Evolutionary conservation across 192 early-diverging fungal genomes (phyloP), one percentile per base, ranked within the genome.

Genomic region (Diversispora eburnea): DNA sequence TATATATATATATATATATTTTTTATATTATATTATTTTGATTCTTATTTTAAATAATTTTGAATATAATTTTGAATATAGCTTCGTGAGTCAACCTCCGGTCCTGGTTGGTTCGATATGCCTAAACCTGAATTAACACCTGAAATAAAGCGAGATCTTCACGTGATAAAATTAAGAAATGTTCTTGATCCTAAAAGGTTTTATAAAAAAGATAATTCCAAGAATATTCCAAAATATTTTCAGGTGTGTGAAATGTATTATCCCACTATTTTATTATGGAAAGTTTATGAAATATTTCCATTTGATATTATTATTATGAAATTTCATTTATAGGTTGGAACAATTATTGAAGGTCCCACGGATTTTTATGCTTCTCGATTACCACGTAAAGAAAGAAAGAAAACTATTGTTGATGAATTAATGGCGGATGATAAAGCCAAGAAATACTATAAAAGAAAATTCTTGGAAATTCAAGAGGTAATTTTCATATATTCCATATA

Each of bases 141-240:
- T 4, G 95, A 95, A 77, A 62, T 97, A 54, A 95, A 95, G 74
- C 89, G 91, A 6, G 94, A 99, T 76, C 79, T 99, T 62, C 91
- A 93, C 51, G 87, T 98, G 41, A 74, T 99, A 45, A 91, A 92
- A 73, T 81, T 91, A 71, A 88, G 97, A 62, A 87, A 89, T 76
- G 94, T 92, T 3, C 78, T 99, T 10, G 95, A 99, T 79, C 93
- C 93, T 17, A 98, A 95, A 79, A 86, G 91, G 42, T 92, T 93
- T 74, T 98, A 96, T 76, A 96, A 96, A 70, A 90, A 91, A 67
- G 85, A 85, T 59, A 89, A 88, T 47, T 77, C 80, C 3, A 76
- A 82, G 20, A 84, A 85, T 19, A 74, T 91, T 13, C 95, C 97
- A 42, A 96, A 94, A 75, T 93, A 92, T 77, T 97, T 99, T 85